Evolutionary conservation across 2,329 filamentous ascomycete species (phyloP).

Genomic region (Aspergillus calidoustus): DNA sequence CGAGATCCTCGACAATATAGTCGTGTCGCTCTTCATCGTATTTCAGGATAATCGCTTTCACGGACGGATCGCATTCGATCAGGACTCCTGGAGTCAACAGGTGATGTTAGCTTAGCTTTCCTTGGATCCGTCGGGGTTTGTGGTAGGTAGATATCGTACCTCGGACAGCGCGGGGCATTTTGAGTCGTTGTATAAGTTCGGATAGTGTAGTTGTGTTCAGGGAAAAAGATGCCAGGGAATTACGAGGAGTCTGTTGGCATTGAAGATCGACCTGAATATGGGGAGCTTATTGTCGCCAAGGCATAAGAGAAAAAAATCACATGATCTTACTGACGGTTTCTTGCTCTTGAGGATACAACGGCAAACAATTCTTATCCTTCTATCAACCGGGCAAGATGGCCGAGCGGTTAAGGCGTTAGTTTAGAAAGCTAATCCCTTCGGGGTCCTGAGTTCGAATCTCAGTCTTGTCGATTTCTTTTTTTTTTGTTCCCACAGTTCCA

Average conservation of each 20-base stretch:
- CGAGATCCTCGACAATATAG: conserved; percentile 54
- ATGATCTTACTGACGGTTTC: neutral
- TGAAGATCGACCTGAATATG: neutral
- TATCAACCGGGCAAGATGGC: conserved; percentile 10
- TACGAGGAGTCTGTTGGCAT: neutral
- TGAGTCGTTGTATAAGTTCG: conserved; percentile 6
- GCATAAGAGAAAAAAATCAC: neutral
- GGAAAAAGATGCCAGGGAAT: neutral
- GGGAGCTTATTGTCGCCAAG: neutral
- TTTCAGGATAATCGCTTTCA: conserved; percentile 55
- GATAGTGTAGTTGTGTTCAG: neutral
- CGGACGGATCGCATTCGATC: conserved; percentile 54
- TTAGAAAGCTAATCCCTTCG: conserved; percentile 21
- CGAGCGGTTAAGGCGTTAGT: conserved; percentile 22
- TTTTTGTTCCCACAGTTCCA: neutral
- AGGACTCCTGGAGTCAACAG: conserved; percentile 42
- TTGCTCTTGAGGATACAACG: neutral
- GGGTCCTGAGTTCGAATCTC: conserved; percentile 24
- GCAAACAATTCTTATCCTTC: neutral
- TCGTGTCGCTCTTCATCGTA: conserved; percentile 53
- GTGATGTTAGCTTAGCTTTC: conserved; percentile 7
- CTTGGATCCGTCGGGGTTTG: neutral
- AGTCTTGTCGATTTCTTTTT: conserved; percentile 20
- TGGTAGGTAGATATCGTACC: conserved; percentile 28
- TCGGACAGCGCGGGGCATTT: conserved; percentile 48